These are phyloP conservation scores for Mortierella sp. DNA, from an alignment of 371 early-diverging fungal species.

Conservation along the genomic window DNA sequence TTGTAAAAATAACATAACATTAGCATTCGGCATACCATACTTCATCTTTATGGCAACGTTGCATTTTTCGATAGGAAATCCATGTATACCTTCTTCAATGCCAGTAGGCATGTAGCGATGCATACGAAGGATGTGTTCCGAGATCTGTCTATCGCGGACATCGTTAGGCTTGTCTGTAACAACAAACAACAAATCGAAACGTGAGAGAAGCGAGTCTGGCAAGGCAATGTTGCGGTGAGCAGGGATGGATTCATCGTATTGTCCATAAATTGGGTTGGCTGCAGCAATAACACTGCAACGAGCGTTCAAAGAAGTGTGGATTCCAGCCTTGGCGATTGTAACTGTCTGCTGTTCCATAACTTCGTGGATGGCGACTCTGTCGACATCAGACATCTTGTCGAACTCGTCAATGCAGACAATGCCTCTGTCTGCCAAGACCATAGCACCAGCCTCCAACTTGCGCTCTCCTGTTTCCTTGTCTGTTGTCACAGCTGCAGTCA, in stretches of 20 bases:
- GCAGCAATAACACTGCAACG: conserved; percentile 99
- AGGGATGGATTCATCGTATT: conserved; percentile 82
- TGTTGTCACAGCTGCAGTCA: conserved; percentile 95
- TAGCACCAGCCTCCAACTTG: conserved; percentile 99
- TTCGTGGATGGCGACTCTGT: conserved; percentile 99
- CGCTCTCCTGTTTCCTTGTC: conserved; percentile 75
- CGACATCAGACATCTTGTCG: conserved; percentile 99
- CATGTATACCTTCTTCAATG: conserved; percentile 79
- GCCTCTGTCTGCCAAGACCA: conserved; percentile 99
- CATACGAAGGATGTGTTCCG: conserved; percentile 93
- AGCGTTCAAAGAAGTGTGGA: conserved; percentile 98
- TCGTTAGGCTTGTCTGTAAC: conserved; percentile 93
- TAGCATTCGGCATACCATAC: neutral
- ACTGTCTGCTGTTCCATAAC: conserved; percentile 99
- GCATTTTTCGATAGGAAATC: neutral
- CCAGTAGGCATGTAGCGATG: conserved; percentile 93
- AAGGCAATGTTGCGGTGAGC: conserved; percentile 98
- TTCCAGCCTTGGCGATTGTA: conserved; percentile 98
- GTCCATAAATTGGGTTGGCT: conserved; percentile 98
- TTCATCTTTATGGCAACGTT: neutral
- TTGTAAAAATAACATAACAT: neutral
- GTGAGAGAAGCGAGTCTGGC: conserved; percentile 96
- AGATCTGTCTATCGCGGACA: conserved; percentile 87
- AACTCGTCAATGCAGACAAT: conserved; percentile 99
- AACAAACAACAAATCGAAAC: conserved; percentile 99